These are phyloP conservation scores for Apiotrichum porosum DNA, from an alignment of 1,284 basidiomycete species.

Conservation along the genomic window DNA sequence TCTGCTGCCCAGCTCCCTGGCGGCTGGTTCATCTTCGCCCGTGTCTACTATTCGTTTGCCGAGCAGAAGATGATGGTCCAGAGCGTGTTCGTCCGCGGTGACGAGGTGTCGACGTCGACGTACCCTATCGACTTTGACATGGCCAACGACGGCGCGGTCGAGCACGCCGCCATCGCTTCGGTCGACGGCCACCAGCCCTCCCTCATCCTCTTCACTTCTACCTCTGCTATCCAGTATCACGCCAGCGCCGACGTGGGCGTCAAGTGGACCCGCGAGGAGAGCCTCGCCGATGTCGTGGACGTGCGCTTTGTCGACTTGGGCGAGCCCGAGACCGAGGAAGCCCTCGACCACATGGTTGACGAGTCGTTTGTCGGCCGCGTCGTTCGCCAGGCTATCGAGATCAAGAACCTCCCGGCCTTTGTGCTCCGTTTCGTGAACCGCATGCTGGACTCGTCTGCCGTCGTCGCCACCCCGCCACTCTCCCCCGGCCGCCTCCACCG, in stretches of 20 bases:
- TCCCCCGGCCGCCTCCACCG: constrained; percentile 52
- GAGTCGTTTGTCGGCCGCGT: constrained; percentile 61
- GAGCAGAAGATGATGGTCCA: constrained; percentile 2
- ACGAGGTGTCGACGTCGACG: not conserved
- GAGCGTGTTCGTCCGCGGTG: not conserved
- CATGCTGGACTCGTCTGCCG: constrained; percentile 60
- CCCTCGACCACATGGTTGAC: constrained; percentile 49
- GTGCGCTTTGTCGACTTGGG: constrained; percentile 75
- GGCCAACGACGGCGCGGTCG: constrained; percentile 63
- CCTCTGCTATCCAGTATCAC: constrained; percentile 67
- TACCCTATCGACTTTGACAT: constrained; percentile 57
- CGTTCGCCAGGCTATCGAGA: constrained; percentile 59
- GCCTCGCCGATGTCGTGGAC: constrained; percentile 61
- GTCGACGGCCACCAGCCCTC: constrained; percentile 18
- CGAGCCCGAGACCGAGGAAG: constrained; percentile 56
- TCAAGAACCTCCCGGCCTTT: constrained; percentile 68
- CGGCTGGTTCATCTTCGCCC: constrained; percentile 51
- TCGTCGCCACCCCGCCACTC: constrained; percentile 51
- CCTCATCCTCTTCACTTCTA: constrained; percentile 62
- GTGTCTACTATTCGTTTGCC: constrained; percentile 66
- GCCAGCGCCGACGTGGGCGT: constrained; percentile 62
- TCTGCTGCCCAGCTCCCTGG: constrained; percentile 26
- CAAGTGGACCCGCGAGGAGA: constrained; percentile 79
- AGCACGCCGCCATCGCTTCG: constrained; percentile 3
- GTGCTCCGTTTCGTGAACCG: constrained; percentile 62